A percentile compares a stretch with the other conserved stretches of the same genome.
These are phyloP conservation scores for Oenanthe sinensis DNA, from an alignment of 129 eudicot genomes.

Conservation along the genomic window DNA sequence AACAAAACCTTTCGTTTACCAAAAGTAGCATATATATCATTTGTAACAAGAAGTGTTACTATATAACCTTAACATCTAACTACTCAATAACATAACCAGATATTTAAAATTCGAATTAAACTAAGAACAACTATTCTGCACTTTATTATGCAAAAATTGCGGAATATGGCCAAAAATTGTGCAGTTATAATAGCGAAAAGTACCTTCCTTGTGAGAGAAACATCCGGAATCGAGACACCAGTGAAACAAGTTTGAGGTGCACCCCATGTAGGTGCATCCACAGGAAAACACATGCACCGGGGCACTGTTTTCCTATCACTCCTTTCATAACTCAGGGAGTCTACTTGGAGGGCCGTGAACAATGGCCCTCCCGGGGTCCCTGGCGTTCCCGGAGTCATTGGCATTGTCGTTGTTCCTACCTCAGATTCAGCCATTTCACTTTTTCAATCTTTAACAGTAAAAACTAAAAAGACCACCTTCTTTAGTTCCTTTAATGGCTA, in stretches of 20 bases:
- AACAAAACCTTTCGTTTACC: too few species aligned
- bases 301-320: conserved; percentile 25
- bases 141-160: background rate
- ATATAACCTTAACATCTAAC: background rate
- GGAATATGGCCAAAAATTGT: too few species aligned
- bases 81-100: too few species aligned
- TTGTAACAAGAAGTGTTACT: background rate
- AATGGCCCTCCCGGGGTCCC: conserved; percentile 26
- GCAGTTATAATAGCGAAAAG: too few species aligned
- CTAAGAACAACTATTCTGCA: background rate
- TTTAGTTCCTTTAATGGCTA: background rate
- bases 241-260: conserved; percentile 55
- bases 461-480: background rate
- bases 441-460: background rate
- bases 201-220: conserved; percentile 85
- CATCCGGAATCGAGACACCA: conserved; percentile 40
- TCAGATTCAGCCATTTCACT: background rate
- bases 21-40: background rate
- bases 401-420: background rate
- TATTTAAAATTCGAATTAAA: too few species aligned
- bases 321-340: conserved; percentile 27
- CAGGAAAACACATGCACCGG: conserved; percentile 23
- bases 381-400: conserved; percentile 17
- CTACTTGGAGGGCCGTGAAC: conserved; percentile 16
- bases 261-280: conserved; percentile 25